Percentiles rank a stretch among this genome's conserved stretches.
Evolutionary conservation across 2,329 filamentous ascomycete genomes (phyloP).

Genomic region (Fusarium sp.): DNA sequence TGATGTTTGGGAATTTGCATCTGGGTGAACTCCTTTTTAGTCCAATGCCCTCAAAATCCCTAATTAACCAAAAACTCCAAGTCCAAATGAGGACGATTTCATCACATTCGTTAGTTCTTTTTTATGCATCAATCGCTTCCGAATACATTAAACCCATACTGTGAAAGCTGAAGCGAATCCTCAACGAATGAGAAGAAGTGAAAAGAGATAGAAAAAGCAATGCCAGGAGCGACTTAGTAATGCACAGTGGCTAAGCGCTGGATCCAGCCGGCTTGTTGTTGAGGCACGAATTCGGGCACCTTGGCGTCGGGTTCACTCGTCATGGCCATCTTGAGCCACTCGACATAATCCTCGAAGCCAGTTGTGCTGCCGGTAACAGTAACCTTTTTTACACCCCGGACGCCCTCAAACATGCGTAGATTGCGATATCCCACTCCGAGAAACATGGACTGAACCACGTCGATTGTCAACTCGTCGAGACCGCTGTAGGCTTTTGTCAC

Average conservation of each 20-base stretch:
- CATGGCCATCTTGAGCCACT: conserved; percentile 56
- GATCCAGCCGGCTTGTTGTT: conserved; percentile 39
- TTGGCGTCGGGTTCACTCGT: conserved; percentile 42
- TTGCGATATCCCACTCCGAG: conserved; percentile 53
- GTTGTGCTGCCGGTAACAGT: conserved; percentile 52
- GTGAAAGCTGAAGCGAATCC: background rate
- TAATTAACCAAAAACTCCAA: conserved; percentile 19
- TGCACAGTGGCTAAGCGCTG: conserved; percentile 40
- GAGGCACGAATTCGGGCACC: conserved; percentile 36
- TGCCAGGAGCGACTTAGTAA: conserved; percentile 19
- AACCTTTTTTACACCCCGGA: conserved; percentile 54
- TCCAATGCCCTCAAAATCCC: conserved; percentile 6
- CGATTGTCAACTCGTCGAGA: conserved; percentile 54
- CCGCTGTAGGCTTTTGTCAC: conserved; percentile 52
- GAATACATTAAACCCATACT: background rate
- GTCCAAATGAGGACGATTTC: conserved; percentile 11
- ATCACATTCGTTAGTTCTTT: conserved; percentile 31
- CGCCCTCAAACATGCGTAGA: conserved; percentile 55
- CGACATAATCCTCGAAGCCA: conserved; percentile 57
- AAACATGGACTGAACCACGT: conserved; percentile 54
- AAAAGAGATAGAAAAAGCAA: background rate
- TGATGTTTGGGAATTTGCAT: conserved; percentile 14
- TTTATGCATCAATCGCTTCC: conserved; percentile 8
- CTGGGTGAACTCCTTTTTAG: conserved; percentile 1
- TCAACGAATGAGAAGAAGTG: background rate